A percentile compares a stretch with the other conserved stretches of the same genome.
Conservation (phyloP, 176 grass and related monocot species). For the Cenchrus fungigraminus region DNA sequence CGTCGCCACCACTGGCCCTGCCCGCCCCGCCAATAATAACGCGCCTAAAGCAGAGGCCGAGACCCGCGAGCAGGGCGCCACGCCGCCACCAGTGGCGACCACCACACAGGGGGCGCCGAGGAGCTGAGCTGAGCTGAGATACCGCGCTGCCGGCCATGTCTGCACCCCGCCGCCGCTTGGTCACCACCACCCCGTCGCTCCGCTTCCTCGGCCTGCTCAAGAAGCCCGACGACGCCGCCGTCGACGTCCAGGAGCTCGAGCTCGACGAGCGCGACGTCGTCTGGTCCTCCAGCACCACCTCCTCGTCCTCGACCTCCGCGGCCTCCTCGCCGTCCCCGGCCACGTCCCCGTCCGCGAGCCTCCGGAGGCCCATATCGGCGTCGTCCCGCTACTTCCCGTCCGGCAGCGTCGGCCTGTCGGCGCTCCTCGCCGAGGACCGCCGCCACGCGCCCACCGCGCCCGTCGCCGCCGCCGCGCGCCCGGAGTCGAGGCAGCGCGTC, state of each 20-base stretch:
- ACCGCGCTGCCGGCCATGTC: constrained; percentile 38
- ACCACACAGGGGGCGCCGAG: not conserved
- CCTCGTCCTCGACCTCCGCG: constrained; percentile 48
- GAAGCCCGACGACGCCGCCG: constrained; percentile 47
- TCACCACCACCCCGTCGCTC: constrained; percentile 54
- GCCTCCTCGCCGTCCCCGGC: constrained; percentile 42
- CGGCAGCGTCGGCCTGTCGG: constrained; percentile 54
- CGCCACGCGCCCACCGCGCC: constrained; percentile 15
- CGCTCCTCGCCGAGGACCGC: constrained; percentile 53
- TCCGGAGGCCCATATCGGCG: constrained; percentile 34
- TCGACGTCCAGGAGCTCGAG: constrained; percentile 54
- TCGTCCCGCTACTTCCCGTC: constrained; percentile 47
- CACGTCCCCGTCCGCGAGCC: constrained; percentile 13
- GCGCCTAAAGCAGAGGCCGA: constrained; percentile 22
- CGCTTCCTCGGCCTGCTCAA: constrained; percentile 79
- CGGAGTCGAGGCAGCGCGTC: constrained; percentile 28
- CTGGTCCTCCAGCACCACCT: constrained; percentile 56
- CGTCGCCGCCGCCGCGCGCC: constrained; percentile 28
- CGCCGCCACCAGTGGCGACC: constrained; percentile 9
- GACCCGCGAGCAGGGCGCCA: constrained; percentile 20
- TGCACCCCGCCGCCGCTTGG: constrained; percentile 38
- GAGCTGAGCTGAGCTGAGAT: not conserved
- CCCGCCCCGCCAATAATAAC: constrained; percentile 50
- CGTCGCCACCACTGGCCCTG: not conserved
- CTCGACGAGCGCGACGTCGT: constrained; percentile 86